phyloP scores from a whole-genome alignment of 371 early-diverging fungal genomes.

The Homolaphlyctis polyrhiza region DNA sequence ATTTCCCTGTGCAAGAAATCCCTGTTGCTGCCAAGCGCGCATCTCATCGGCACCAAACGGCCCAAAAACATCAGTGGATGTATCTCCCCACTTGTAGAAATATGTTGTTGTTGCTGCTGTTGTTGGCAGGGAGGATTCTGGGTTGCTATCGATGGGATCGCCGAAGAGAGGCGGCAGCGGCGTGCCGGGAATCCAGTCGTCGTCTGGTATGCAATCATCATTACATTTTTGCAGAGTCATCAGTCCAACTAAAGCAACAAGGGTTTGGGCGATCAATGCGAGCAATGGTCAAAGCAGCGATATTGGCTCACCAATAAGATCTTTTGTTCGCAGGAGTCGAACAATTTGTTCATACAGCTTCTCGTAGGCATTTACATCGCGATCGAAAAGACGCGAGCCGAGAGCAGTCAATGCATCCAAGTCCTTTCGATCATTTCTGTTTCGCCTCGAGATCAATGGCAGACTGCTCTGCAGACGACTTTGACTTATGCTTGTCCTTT shows the following conservation, averaged over 20 bases:
- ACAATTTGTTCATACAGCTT: slow-evolving; percentile 72
- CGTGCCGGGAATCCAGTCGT: slow-evolving; percentile 27
- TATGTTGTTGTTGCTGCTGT: slow-evolving; percentile 6
- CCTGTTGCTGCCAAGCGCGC: slow-evolving; percentile 12
- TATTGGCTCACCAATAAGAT: slow-evolving; percentile 36
- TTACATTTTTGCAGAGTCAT: not conserved
- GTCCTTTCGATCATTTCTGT: no score
- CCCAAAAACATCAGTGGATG: slow-evolving; percentile 18
- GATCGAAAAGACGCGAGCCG: not conserved
- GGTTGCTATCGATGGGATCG: no score
- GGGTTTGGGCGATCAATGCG: not conserved
- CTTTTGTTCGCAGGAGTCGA: slow-evolving; percentile 60
- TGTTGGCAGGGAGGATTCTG: not conserved
- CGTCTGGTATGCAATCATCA: slow-evolving; percentile 5
- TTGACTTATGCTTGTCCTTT: no score
- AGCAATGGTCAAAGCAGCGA: not conserved
- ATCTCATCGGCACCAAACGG: slow-evolving; percentile 19
- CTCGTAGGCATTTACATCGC: slow-evolving; percentile 41
- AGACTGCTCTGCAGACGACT: no score
- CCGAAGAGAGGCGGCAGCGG: slow-evolving; percentile 10
- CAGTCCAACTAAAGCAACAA: not conserved
- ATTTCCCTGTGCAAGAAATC: slow-evolving; percentile 2
- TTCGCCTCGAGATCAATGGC: no score
- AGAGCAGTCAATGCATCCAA: not conserved
- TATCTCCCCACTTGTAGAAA: slow-evolving; percentile 26